Percentiles rank a stretch among this genome's conserved stretches.
Conservation (phyloP, 495 filamentous ascomycete species). For the Talaromyces proteolyticus region DNA sequence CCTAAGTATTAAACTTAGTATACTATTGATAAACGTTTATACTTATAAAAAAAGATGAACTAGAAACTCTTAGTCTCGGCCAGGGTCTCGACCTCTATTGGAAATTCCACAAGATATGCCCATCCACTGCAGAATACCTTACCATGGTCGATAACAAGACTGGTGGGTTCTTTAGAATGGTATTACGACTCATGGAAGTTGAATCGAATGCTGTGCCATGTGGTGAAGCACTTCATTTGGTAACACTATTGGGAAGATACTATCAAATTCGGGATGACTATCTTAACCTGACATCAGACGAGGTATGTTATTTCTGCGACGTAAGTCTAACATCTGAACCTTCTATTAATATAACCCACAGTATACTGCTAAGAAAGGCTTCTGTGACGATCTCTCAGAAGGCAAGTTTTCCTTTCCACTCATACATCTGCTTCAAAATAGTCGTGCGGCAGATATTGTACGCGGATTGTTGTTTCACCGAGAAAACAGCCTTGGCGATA, state of each 20-base stretch:
- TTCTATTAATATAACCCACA: background rate
- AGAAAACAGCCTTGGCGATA: background rate
- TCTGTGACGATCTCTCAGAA: slow-evolving; percentile 23
- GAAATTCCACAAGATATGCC: slow-evolving; percentile 19
- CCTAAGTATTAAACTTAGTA: background rate
- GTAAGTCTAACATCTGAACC: background rate
- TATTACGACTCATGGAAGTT: slow-evolving; percentile 21
- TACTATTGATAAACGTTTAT: background rate
- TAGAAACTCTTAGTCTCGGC: slow-evolving; percentile 11
- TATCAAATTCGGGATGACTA: slow-evolving; percentile 34
- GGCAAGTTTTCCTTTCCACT: slow-evolving; percentile 20
- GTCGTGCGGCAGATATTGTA: background rate
- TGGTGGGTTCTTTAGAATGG: slow-evolving; percentile 28
- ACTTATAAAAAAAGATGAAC: slow-evolving; percentile 8
- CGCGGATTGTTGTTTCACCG: background rate
- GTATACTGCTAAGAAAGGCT: slow-evolving; percentile 16
- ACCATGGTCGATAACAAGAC: slow-evolving; percentile 32
- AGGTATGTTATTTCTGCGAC: slow-evolving; percentile 1
- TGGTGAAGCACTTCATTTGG: slow-evolving; percentile 8
- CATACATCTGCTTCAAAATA: slow-evolving; percentile 12
- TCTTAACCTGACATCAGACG: slow-evolving; percentile 20
- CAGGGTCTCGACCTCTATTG: slow-evolving; percentile 31
- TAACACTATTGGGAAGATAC: slow-evolving; percentile 19
- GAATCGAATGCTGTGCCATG: slow-evolving; percentile 4
- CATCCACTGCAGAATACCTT: slow-evolving; percentile 23